Base-by-base conservation (phyloP, 2,329 filamentous ascomycete genomes). In the Pestalotiopsis sp. region DNA sequence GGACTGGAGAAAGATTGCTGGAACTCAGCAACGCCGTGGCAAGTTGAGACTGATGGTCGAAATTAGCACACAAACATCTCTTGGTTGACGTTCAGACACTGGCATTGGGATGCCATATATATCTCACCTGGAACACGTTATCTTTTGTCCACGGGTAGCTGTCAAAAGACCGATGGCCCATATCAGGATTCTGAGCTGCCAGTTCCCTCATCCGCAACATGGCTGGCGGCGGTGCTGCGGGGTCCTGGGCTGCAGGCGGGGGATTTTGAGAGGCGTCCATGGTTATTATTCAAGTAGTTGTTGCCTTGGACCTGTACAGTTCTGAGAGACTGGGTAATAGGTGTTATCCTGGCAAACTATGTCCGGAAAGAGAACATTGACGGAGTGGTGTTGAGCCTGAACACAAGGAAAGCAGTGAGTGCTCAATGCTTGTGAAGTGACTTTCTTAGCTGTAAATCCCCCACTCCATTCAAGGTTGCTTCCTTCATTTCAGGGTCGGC, bases 191-290 rank as follows among this genome's bases (percentile, higher is more conserved):
- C 52, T 77, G 73, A 27, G 73, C 73, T 7, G 73, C 75, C 27
- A 73, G 75, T 41, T 73, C 71, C 61, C 76, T 74, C 41, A 77
- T 70, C 31, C 71, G 71, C 17, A 73, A 71, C 23, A 73, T 52
- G 23, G 68, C 70, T 14, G 67, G 49, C 25, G 64, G 2, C 7
- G 13, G 27, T 14, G 45, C 7, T 20, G 61, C 25, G 36, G 39
- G 41, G 36, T 65, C 64, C 27, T 36, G 36, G 17, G 57, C 12
- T 4, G 5, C 5, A 57, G 45, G 4, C 41, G 64, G 14, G 14
- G 27, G 12, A 31, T 59, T 17, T 20, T 67, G 65, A 31, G 63
- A 49, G 63, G 49, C 20, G 25, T 66, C 63, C 63, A 66, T 66
- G 9, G n/a, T 65, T 39, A 11, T 7, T 36, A 59, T n/a, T 20